Evolutionary conservation across 225 moss, liverwort and hornwort species (phyloP).

Genomic region (Marchantia polymorpha): DNA sequence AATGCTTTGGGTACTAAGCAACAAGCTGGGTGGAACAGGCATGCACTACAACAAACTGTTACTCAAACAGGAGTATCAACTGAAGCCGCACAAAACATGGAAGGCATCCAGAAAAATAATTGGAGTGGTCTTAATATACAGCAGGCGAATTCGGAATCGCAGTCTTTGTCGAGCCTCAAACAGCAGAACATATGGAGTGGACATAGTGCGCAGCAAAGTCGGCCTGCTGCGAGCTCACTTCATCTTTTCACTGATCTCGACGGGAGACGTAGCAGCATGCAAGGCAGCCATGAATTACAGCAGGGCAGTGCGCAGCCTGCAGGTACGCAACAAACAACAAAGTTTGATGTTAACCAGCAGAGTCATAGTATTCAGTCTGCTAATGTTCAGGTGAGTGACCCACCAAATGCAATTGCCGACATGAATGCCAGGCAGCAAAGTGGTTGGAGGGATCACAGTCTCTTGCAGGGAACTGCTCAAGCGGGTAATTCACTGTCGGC

Average conservation of each 20-base stretch:
- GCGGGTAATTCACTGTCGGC: constrained; percentile 62
- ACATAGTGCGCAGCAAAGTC: constrained; percentile 63
- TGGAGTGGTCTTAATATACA: constrained; percentile 67
- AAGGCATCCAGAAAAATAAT: constrained; percentile 55
- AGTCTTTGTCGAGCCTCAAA: constrained; percentile 58
- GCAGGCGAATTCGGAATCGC: constrained; percentile 44
- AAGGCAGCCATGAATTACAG: constrained; percentile 59
- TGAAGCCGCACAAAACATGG: constrained; percentile 46
- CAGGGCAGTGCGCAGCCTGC: constrained; percentile 60
- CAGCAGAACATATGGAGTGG: constrained; percentile 74
- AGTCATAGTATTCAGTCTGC: constrained; percentile 55
- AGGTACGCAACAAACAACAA: constrained; percentile 46
- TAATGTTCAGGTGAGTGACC: constrained; percentile 48
- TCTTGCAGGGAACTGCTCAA: constrained; percentile 69
- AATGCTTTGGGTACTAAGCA: constrained; percentile 59
- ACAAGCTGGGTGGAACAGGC: constrained; percentile 65
- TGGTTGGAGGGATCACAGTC: constrained; percentile 77
- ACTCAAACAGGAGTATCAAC: constrained; percentile 62
- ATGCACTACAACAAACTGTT: constrained; percentile 58
- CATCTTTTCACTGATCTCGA: constrained; percentile 61
- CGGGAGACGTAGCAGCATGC: constrained; percentile 59
- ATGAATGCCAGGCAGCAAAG: constrained; percentile 66
- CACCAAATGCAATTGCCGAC: constrained; percentile 52
- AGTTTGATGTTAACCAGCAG: constrained; percentile 48
- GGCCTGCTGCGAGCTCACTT: constrained; percentile 50